Base-by-base conservation (phyloP, 352 stramenopile species). In the Pythium rishiriense region DNA sequence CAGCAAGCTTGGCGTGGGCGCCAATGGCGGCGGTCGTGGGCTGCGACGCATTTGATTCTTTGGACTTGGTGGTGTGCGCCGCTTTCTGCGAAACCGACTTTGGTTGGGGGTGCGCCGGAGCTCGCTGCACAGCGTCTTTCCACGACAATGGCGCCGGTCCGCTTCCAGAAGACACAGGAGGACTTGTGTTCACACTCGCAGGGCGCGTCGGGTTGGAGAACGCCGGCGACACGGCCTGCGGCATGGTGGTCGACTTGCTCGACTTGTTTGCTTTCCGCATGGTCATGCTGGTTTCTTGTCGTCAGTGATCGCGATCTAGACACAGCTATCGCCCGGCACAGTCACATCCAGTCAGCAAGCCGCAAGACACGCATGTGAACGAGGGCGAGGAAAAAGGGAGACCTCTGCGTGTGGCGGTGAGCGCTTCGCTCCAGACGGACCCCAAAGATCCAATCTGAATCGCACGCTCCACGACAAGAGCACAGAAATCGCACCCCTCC, bases 41-140 rank as follows among this genome's bases (percentile, higher is more conserved):
- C 22, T 58, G 49, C n/a, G 43, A 24, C 0, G 43, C n/a, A n/a
- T 42, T 24, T 33, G 54, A n/a, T 35, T 64, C 54, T 22, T 63
- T 63, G 14, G 50, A 14, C 37, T 64, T 60, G n/a, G 42, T 39
- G 11, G 17, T 24, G 19, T 35, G n/a, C 1, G 45, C 41, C 37
- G 26, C 24, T 24, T 64, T 70, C 19, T 55, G 42, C 24, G 59
- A 37, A 5, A 65, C 39, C 5, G n/a, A 29, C 24, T 49, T 57
- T 10, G 53, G 51, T n/a, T 60, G 62, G 24, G 49, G 66, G 28
- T 64, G 65, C 17, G 61, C 33, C 0, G 68, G 56, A 10, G 68
- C 65, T 24, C 72, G 71, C 29, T 79, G 63, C 21, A 79, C 72
- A 0, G 72, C 72, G 28, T 79, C 72, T 65, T 74, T 79, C 72